Conservation (phyloP, 257 asterid genomes). For the Nicotiana noctiflora region DNA sequence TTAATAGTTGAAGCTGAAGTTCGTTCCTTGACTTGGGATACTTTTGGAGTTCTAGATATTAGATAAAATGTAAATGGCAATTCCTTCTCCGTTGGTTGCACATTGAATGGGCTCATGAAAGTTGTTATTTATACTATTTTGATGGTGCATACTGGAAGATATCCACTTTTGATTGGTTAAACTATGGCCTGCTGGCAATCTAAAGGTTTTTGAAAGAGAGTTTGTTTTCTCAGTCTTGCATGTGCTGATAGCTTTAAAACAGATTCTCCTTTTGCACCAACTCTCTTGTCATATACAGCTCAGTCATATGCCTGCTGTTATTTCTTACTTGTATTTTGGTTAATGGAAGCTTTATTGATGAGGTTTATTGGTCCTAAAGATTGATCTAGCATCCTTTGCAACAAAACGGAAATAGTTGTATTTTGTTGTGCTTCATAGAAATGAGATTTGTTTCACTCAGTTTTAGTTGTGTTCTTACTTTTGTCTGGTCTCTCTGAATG, state of each 20-base stretch:
- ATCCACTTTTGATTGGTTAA: neutral
- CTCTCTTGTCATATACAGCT: neutral
- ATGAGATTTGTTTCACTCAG: neutral
- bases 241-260: neutral
- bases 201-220: neutral
- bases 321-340: neutral
- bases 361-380: neutral
- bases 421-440: neutral
- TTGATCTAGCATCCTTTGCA: neutral
- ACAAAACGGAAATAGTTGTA: neutral
- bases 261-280: neutral
- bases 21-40: neutral
- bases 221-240: neutral
- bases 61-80: neutral
- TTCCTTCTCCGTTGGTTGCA: conserved; percentile 1
- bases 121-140: neutral
- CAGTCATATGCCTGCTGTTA: neutral
- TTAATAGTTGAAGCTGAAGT: neutral
- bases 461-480: neutral
- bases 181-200: neutral
- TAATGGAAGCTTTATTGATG: neutral
- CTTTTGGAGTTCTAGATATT: neutral
- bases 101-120: conserved; percentile 1
- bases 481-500: conserved; percentile 11
- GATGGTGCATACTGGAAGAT: neutral